Evolutionary conservation across 2,329 filamentous ascomycete species (phyloP).

Genomic region (Colletotrichum euphorbiae): DNA sequence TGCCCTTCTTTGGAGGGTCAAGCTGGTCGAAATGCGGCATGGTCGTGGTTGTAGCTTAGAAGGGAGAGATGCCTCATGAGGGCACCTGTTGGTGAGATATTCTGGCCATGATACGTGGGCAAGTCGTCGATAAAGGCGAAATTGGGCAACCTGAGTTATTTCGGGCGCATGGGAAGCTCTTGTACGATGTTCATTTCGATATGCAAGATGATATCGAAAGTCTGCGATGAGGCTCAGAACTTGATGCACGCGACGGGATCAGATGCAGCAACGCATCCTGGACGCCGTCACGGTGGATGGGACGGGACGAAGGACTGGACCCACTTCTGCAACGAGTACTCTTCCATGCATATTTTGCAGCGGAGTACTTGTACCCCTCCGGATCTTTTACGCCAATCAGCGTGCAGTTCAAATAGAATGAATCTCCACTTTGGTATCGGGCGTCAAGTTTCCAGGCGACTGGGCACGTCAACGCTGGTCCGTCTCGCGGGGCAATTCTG

Average conservation of each 20-base stretch:
- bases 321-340: constrained; percentile 3
- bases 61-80: constrained; percentile 38
- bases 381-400: not conserved
- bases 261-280: constrained; percentile 19
- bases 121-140: not conserved
- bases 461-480: constrained; percentile 28
- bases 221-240: constrained; percentile 24
- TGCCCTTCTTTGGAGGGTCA: constrained; percentile 65
- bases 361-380: rapidly evolving
- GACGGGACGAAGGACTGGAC: constrained; percentile 10
- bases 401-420: not conserved
- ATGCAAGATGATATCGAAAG: constrained; percentile 13
- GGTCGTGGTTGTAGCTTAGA: constrained; percentile 41
- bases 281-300: constrained; percentile 17
- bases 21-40: constrained; percentile 64
- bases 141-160: not conserved
- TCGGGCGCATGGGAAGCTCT: not conserved
- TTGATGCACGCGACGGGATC: constrained; percentile 36
- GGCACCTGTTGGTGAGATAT: constrained; percentile 33
- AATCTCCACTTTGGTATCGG: constrained; percentile 24
- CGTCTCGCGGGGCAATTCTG: constrained; percentile 34
- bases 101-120: constrained; percentile 33
- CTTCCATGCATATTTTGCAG: not conserved
- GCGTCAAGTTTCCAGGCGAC: constrained; percentile 22
- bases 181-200: not conserved